A percentile compares a stretch with the other conserved stretches of the same genome.
Conservation (phyloP, 225 moss, liverwort and hornwort species). For the Physcomitrium patens region DNA sequence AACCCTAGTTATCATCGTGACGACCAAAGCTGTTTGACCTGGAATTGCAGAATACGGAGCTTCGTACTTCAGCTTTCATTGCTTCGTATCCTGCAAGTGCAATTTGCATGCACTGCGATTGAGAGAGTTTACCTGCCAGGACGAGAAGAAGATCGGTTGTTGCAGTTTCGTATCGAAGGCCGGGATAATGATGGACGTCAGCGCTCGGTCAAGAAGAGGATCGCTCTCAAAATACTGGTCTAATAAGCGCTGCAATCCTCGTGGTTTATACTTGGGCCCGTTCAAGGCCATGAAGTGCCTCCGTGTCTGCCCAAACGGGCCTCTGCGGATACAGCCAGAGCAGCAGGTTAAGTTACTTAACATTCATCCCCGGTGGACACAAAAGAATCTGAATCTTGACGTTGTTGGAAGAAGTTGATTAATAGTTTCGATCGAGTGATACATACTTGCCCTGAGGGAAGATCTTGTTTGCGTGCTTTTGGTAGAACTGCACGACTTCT, state of each 20-base stretch:
- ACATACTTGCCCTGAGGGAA: constrained; percentile 48
- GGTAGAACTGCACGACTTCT: constrained; percentile 67
- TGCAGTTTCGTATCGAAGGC: constrained; percentile 58
- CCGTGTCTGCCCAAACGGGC: constrained; percentile 38
- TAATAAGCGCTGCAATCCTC: constrained; percentile 52
- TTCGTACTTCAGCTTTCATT: neutral
- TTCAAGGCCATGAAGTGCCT: constrained; percentile 33
- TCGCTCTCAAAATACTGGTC: constrained; percentile 55
- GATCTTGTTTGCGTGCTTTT: constrained; percentile 58
- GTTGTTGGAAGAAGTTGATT: neutral
- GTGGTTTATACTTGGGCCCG: constrained; percentile 62
- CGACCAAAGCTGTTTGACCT: neutral
- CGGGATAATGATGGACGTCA: constrained; percentile 60
- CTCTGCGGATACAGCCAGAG: constrained; percentile 29
- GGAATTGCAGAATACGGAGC: neutral
- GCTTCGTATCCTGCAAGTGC: too few relatives aligned
- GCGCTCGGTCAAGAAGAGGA: constrained; percentile 52
- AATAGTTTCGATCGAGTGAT: neutral
- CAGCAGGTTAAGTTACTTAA: constrained; percentile 11
- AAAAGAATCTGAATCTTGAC: neutral
- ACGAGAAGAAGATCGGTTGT: constrained; percentile 65
- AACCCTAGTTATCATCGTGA: neutral
- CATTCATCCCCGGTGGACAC: neutral
- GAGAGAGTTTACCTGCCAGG: constrained; percentile 51
- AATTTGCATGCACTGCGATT: neutral